Conservation (phyloP, 768 basidiomycete genomes). For the Rickenella mellea region DNA sequence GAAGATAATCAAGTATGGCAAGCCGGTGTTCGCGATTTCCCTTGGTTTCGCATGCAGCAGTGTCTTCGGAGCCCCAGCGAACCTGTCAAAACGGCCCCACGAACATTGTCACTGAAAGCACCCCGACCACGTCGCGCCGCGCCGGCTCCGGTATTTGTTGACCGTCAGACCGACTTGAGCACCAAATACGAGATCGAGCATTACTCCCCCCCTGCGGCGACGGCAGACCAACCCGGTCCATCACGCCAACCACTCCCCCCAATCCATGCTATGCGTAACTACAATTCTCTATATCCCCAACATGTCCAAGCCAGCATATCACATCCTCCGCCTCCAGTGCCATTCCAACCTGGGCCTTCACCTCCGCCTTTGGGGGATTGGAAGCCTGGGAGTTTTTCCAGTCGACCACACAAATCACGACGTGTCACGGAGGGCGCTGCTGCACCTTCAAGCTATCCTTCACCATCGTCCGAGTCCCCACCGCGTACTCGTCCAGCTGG, state of each 20-base stretch:
- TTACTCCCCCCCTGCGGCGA: slow-evolving; percentile 22
- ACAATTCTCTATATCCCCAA: slow-evolving; percentile 24
- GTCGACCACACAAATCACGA: slow-evolving; percentile 15
- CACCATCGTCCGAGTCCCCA: too few relatives aligned
- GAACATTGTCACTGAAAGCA: slow-evolving; percentile 28
- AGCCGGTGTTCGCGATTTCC: slow-evolving; percentile 34
- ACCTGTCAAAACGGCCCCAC: slow-evolving; percentile 21
- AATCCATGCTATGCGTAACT: slow-evolving; percentile 5
- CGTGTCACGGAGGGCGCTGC: too few relatives aligned
- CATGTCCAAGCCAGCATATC: slow-evolving; percentile 15
- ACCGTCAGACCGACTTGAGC: slow-evolving; percentile 30
- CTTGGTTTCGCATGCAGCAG: slow-evolving; percentile 20
- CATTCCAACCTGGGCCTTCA: slow-evolving; percentile 7
- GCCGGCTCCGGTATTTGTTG: slow-evolving; percentile 18
- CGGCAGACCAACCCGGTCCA: slow-evolving; percentile 8
- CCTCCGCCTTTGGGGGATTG: slow-evolving; percentile 36
- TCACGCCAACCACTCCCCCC: slow-evolving; percentile 8
- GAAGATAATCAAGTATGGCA: slow-evolving; percentile 45
- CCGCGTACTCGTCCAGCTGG: too few relatives aligned
- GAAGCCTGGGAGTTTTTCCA: slow-evolving; percentile 36
- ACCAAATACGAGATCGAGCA: slow-evolving; percentile 41
- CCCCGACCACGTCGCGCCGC: slow-evolving; percentile 31
- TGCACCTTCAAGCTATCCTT: too few relatives aligned
- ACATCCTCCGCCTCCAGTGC: slow-evolving; percentile 4
- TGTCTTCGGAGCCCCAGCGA: slow-evolving; percentile 27